Conservation (phyloP, 2,329 filamentous ascomycete species). For the Elsinoe perseae region DNA sequence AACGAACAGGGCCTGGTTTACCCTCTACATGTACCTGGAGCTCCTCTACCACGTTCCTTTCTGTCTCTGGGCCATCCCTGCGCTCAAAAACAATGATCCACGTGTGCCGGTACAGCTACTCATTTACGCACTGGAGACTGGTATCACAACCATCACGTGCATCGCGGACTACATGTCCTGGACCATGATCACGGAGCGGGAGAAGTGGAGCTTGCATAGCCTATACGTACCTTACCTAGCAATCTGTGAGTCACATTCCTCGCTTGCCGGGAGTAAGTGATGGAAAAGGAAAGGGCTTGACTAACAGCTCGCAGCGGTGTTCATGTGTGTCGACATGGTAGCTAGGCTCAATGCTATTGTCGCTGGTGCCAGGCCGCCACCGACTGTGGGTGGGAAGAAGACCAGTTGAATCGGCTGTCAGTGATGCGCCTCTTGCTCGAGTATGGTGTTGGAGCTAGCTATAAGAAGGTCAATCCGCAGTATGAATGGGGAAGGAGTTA, state of each 20-base stretch:
- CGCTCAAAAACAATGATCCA: conserved; percentile 46
- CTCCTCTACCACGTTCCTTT: conserved; percentile 54
- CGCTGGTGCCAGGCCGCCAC: conserved; percentile 1
- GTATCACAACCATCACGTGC: conserved; percentile 55
- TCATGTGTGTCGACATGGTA: conserved; percentile 39
- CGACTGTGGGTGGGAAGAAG: conserved; percentile 10
- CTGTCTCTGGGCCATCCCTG: conserved; percentile 53
- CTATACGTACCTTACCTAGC: conserved; percentile 52
- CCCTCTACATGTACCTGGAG: conserved; percentile 51
- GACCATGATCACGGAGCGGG: conserved; percentile 36
- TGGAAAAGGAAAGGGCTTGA: background rate
- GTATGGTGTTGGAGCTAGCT: too few species aligned
- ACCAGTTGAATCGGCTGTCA: background rate
- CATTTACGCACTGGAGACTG: conserved; percentile 52
- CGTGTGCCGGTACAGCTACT: conserved; percentile 53
- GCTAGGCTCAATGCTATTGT: conserved; percentile 24
- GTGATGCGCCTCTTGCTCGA: too few species aligned
- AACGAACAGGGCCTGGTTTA: conserved; percentile 48
- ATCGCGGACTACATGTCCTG: conserved; percentile 55
- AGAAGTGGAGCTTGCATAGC: conserved; percentile 44
- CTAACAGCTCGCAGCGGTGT: conserved; percentile 27
- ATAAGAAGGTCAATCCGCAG: too few species aligned
- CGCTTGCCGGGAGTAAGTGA: too few species aligned
- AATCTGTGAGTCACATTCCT: conserved; percentile 40
- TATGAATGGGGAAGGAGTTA: background rate